Evolutionary conservation across 2,329 filamentous ascomycete species (phyloP).

Genomic region (Fonsecaea pugnacius): DNA sequence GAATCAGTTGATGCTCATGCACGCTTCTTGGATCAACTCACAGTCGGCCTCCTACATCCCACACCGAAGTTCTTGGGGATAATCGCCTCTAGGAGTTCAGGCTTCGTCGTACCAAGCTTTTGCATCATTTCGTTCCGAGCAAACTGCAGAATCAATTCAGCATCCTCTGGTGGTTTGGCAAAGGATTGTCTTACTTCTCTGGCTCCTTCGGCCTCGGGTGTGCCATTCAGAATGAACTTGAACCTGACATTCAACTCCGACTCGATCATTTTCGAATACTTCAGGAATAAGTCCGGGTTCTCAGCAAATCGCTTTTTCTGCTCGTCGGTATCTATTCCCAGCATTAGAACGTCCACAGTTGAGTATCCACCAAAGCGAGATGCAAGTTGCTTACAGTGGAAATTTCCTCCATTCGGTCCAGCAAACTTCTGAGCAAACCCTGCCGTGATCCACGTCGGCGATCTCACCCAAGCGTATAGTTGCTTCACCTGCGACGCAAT

Average conservation of each 20-base stretch:
- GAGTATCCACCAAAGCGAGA: not conserved
- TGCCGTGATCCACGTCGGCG: conserved; percentile 40
- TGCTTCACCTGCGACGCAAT: conserved; percentile 45
- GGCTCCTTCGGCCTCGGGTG: conserved; percentile 50
- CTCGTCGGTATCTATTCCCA: conserved; percentile 27
- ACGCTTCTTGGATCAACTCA: conserved; percentile 36
- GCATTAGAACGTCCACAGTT: not conserved
- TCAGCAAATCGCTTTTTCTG: conserved; percentile 30
- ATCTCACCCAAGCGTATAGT: conserved; percentile 40
- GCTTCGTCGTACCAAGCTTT: conserved; percentile 39
- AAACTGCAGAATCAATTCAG: conserved; percentile 16
- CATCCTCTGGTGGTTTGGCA: not conserved
- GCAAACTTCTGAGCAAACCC: conserved; percentile 37
- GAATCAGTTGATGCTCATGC: conserved; percentile 36
- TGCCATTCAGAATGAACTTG: conserved; percentile 59
- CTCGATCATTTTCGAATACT: conserved; percentile 55
- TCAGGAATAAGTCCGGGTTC: conserved; percentile 38
- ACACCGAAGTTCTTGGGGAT: conserved; percentile 51
- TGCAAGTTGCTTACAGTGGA: conserved; percentile 18
- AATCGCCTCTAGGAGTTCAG: conserved; percentile 49
- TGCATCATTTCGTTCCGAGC: conserved; percentile 38
- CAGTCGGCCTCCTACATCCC: conserved; percentile 50
- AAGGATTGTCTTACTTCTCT: conserved; percentile 25
- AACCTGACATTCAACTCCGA: conserved; percentile 59
- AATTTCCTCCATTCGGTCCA: conserved; percentile 35